Conservation (phyloP, 495 filamentous ascomycete genomes). For the Aspergillus panamensis region DNA sequence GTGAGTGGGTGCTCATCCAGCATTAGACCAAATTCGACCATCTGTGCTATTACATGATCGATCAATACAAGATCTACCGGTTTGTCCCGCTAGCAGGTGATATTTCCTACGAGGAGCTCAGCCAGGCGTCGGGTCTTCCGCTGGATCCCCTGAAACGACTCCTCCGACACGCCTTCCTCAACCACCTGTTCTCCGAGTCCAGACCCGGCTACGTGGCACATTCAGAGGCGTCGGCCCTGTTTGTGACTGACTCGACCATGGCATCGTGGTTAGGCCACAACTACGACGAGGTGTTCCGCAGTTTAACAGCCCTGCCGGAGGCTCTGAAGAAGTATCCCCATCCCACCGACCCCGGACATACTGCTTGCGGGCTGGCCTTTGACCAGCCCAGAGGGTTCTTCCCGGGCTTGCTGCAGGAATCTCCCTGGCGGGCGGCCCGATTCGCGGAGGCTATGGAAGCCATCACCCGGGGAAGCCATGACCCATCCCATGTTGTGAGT, state of each 20-base stretch:
- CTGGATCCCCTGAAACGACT: not conserved
- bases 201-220: slow-evolving; percentile 5
- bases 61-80: not conserved
- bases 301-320: not conserved
- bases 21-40: not conserved
- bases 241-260: not conserved
- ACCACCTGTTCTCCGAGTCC: slow-evolving; percentile 1
- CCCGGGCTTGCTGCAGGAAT: not conserved
- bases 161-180: slow-evolving; percentile 2
- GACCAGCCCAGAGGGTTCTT: slow-evolving; percentile 5
- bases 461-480: slow-evolving; percentile 4
- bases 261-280: slow-evolving; percentile 5
- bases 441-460: slow-evolving; percentile 6
- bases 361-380: not conserved
- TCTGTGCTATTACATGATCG: slow-evolving; percentile 4
- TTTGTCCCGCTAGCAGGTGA: not conserved
- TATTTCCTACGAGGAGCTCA: not conserved
- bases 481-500: not conserved
- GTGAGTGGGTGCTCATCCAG: not conserved
- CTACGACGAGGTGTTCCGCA: slow-evolving; percentile 9
- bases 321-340: not conserved
- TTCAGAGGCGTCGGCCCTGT: not conserved
- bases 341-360: not conserved
- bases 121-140: not conserved
- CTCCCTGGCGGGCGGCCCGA: not conserved